phyloP scores from a whole-genome alignment of 345 rosid species.

The Brassica napus region DNA sequence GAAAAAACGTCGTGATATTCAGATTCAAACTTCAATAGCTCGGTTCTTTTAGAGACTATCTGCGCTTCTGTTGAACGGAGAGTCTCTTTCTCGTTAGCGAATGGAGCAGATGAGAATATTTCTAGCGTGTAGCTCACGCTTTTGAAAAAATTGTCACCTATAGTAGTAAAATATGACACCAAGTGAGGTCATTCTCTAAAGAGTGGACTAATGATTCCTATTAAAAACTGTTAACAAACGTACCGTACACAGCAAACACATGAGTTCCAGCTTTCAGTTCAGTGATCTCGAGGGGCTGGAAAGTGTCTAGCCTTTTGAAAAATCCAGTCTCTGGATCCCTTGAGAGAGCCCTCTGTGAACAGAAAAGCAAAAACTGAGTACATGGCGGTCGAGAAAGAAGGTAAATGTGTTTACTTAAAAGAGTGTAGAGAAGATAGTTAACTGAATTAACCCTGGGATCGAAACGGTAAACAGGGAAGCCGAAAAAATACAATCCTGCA shows the following conservation, averaged over 20 bases:
- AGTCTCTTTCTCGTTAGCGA: slow-evolving; percentile 62
- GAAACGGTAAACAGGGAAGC: slow-evolving; percentile 89
- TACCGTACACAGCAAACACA: slow-evolving; percentile 92
- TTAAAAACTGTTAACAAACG: slow-evolving; percentile 27
- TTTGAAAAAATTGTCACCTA: slow-evolving; percentile 93
- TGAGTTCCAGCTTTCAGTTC: slow-evolving; percentile 86
- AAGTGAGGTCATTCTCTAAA: slow-evolving; percentile 7
- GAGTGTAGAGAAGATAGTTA: slow-evolving; percentile 35
- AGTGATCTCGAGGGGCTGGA: slow-evolving; percentile 93
- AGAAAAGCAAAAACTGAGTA: slow-evolving; percentile 21
- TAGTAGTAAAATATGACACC: slow-evolving; percentile 15
- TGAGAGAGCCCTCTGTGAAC: slow-evolving; percentile 64
- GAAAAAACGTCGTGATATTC: slow-evolving; percentile 90
- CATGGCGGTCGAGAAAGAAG: background rate
- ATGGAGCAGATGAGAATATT: slow-evolving; percentile 81
- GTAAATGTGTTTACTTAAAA: background rate
- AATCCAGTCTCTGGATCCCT: slow-evolving; percentile 92
- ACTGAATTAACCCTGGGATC: slow-evolving; percentile 75
- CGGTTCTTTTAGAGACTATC: slow-evolving; percentile 74
- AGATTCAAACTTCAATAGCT: slow-evolving; percentile 78
- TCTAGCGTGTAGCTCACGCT: slow-evolving; percentile 86
- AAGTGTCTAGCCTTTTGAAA: slow-evolving; percentile 88
- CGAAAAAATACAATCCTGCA: slow-evolving; percentile 90
- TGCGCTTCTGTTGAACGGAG: slow-evolving; percentile 82
- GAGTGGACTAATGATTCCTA: slow-evolving; percentile 5